These are phyloP conservation scores for Capsella bursapastoris DNA, from an alignment of 345 rosid genomes.

Conservation along the genomic window DNA sequence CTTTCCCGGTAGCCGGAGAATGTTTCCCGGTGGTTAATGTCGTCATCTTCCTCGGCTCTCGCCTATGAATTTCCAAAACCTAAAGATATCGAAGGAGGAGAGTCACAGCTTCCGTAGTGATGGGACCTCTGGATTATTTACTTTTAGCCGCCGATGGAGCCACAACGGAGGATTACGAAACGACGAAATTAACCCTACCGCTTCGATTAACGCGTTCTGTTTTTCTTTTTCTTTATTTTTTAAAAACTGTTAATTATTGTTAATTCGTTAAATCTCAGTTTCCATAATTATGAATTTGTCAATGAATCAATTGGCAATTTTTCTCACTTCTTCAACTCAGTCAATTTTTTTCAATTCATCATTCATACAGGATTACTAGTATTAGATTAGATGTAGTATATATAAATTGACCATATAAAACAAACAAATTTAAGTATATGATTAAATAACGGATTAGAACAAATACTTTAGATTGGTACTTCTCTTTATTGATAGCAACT, in stretches of 20 bases:
- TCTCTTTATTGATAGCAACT: neutral
- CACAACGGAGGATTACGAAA: conserved; percentile 15
- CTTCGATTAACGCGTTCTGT: neutral
- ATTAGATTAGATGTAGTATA: too few species aligned
- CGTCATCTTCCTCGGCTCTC: conserved; percentile 26
- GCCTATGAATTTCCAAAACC: neutral
- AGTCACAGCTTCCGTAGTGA: conserved; percentile 8
- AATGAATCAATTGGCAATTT: too few species aligned
- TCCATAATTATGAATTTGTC: too few species aligned
- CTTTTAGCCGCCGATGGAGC: conserved; percentile 33
- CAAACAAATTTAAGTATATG: neutral
- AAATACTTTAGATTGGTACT: neutral
- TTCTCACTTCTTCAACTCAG: too few species aligned
- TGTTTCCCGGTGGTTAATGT: conserved; percentile 36
- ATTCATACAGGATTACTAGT: too few species aligned
- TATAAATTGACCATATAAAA: too few species aligned
- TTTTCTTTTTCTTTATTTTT: neutral
- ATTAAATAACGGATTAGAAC: too few species aligned
- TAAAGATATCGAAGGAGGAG: neutral
- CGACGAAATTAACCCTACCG: conserved; percentile 30
- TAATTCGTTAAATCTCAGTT: too few species aligned
- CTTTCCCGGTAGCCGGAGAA: conserved; percentile 45
- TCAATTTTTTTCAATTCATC: too few species aligned
- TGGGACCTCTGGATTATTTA: neutral
- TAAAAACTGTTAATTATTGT: neutral